phyloP scores from a whole-genome alignment of 108 stramenopile genomes.

The Conticribra weissflogii region DNA sequence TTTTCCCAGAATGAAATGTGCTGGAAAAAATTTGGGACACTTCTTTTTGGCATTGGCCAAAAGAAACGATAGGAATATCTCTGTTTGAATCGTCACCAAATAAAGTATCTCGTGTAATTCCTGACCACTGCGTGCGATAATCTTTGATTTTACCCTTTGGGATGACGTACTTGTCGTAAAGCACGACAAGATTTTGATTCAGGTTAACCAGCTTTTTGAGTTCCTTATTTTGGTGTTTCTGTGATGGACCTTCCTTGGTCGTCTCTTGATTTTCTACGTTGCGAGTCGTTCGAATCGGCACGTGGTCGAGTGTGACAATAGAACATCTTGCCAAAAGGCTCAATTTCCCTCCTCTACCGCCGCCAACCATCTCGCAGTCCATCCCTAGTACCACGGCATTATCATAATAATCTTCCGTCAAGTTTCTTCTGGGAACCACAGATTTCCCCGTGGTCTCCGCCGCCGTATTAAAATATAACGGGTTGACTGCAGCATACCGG shows the following conservation, averaged over 20 bases:
- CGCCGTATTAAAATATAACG: no score
- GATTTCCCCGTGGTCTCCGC: neutral
- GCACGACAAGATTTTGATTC: conserved; percentile 33
- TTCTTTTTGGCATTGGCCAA: conserved; percentile 50
- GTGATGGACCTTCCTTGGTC: neutral
- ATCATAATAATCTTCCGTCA: conserved; percentile 30
- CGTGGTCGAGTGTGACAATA: conserved; percentile 37
- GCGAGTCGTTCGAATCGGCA: conserved; percentile 2
- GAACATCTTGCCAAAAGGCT: conserved; percentile 53
- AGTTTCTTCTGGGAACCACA: neutral
- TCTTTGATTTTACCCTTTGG: conserved; percentile 50
- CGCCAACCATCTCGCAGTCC: conserved; percentile 61
- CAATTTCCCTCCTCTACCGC: conserved; percentile 36
- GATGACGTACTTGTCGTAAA: conserved; percentile 55
- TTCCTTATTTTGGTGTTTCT: neutral
- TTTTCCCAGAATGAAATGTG: conserved; percentile 20
- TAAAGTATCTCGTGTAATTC: conserved; percentile 48
- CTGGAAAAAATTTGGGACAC: conserved; percentile 39
- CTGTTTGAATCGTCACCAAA: neutral
- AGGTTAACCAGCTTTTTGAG: conserved; percentile 10
- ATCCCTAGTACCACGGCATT: conserved; percentile 43
- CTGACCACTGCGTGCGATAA: conserved; percentile 56
- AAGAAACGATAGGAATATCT: conserved; percentile 46
- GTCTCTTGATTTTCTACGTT: neutral
- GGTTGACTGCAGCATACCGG: neutral